phyloP scores from a whole-genome alignment of 768 basidiomycete species.

The Austroboletus eburneus region DNA sequence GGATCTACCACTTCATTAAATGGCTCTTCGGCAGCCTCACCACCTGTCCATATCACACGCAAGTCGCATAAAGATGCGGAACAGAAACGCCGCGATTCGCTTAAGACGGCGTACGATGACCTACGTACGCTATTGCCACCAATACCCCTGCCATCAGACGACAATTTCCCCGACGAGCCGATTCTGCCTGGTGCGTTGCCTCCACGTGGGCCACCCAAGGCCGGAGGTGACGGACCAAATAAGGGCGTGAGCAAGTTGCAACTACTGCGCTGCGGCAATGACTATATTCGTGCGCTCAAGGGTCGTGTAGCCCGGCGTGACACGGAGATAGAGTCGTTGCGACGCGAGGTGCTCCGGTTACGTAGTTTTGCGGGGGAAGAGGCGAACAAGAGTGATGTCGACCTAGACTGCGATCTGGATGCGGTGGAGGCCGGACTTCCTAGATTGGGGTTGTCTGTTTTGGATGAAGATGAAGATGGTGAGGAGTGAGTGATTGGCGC shows the following conservation, averaged over 20 bases:
- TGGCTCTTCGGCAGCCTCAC: constrained; percentile 27
- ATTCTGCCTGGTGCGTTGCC: constrained; percentile 84
- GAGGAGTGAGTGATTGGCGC: no score
- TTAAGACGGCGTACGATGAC: constrained; percentile 92
- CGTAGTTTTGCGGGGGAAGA: constrained; percentile 34
- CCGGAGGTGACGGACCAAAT: constrained; percentile 87
- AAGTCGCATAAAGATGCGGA: constrained; percentile 95
- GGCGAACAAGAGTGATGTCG: constrained; percentile 19
- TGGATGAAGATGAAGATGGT: constrained; percentile 33
- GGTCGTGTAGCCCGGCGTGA: constrained; percentile 77
- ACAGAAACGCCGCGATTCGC: constrained; percentile 93
- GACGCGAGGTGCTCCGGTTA: constrained; percentile 63
- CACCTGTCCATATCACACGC: constrained; percentile 51
- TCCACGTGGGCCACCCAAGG: constrained; percentile 83
- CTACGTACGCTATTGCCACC: constrained; percentile 81
- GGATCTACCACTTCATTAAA: constrained; percentile 30
- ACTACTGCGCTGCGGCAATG: constrained; percentile 85
- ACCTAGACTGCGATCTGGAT: constrained; percentile 30
- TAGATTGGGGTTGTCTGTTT: constrained; percentile 18
- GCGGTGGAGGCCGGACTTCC: constrained; percentile 21
- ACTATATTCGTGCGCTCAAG: constrained; percentile 76
- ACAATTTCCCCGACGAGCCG: constrained; percentile 66
- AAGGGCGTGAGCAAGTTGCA: constrained; percentile 93
- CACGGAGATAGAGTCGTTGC: constrained; percentile 64
- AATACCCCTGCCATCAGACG: constrained; percentile 77